Conservation (phyloP, 2,329 filamentous ascomycete species). For the Fonsecaea multimorphosa region DNA sequence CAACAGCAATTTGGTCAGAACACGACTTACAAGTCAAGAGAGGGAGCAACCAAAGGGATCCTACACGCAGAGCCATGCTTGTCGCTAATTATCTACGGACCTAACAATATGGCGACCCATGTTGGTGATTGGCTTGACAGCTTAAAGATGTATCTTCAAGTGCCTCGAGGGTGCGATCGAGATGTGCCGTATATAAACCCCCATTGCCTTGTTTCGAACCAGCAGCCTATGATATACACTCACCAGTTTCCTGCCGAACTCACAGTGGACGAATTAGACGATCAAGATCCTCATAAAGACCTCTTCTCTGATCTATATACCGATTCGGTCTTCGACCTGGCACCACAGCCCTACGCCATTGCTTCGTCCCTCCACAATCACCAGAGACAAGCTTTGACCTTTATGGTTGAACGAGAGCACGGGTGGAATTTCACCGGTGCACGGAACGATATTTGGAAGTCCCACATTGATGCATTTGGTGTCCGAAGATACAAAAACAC, state of each 20-base stretch:
- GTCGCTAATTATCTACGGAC: constrained; percentile 32
- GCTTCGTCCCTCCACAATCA: constrained; percentile 39
- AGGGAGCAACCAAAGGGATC: too few species aligned
- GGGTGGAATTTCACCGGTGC: constrained; percentile 46
- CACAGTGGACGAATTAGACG: neutral
- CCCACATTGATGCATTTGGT: constrained; percentile 13
- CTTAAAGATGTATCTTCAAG: constrained; percentile 40
- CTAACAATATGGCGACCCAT: constrained; percentile 31
- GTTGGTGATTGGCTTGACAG: constrained; percentile 41
- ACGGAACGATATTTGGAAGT: constrained; percentile 47
- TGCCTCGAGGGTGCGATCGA: constrained; percentile 36
- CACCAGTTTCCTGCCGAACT: neutral
- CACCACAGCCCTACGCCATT: constrained; percentile 3
- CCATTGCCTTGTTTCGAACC: constrained; percentile 26
- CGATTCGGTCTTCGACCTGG: too few species aligned
- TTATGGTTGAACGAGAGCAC: constrained; percentile 48
- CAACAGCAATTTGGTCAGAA: too few species aligned
- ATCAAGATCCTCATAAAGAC: neutral
- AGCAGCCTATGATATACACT: neutral
- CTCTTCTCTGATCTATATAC: neutral
- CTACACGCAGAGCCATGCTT: constrained; percentile 21
- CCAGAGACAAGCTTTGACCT: constrained; percentile 54
- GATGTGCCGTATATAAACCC: constrained; percentile 42
- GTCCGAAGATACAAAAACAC: constrained; percentile 40
- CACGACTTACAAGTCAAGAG: too few species aligned